phyloP scores from a whole-genome alignment of 2,329 filamentous ascomycete species.

The Fusarium pseudoanthophilum region DNA sequence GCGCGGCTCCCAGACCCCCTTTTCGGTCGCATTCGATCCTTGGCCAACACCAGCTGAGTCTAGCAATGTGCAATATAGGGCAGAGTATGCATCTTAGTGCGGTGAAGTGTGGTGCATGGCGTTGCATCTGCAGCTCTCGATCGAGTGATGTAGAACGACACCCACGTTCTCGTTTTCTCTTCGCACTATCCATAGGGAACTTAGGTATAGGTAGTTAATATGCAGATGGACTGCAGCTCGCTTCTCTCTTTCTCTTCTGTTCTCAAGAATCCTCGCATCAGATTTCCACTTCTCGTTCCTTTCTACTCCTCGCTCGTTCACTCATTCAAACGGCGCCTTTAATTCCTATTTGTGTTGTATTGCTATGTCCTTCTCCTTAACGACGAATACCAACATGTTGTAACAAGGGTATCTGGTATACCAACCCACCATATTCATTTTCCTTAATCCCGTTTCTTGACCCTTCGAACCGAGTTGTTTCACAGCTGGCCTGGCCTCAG shows the following conservation, averaged over 20 bases:
- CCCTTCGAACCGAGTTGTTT: constrained; percentile 15
- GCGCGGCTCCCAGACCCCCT: constrained; percentile 7
- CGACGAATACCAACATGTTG: constrained; percentile 8
- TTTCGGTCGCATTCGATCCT: not conserved
- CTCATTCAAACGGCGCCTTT: constrained; percentile 1
- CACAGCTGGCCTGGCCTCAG: constrained; percentile 37
- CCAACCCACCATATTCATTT: not conserved
- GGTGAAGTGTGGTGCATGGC: constrained; percentile 1
- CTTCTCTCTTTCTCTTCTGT: constrained; percentile 3
- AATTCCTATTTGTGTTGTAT: not conserved
- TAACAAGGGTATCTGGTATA: constrained; percentile 29
- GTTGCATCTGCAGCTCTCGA: constrained; percentile 18
- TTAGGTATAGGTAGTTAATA: constrained; percentile 11
- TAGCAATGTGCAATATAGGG: not conserved
- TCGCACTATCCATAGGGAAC: not conserved
- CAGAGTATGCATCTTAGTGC: not conserved
- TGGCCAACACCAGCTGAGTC: constrained; percentile 17
- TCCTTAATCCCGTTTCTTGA: not conserved
- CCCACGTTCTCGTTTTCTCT: not conserved
- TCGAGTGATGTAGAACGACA: constrained; percentile 27
- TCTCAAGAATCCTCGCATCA: constrained; percentile 16
- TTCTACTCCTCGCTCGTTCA: constrained; percentile 11
- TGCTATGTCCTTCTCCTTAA: not conserved
- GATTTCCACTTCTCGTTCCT: not conserved
- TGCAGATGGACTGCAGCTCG: constrained; percentile 6